These are phyloP conservation scores for Pyrus communis DNA, from an alignment of 306 rosid species.

Conservation along the genomic window DNA sequence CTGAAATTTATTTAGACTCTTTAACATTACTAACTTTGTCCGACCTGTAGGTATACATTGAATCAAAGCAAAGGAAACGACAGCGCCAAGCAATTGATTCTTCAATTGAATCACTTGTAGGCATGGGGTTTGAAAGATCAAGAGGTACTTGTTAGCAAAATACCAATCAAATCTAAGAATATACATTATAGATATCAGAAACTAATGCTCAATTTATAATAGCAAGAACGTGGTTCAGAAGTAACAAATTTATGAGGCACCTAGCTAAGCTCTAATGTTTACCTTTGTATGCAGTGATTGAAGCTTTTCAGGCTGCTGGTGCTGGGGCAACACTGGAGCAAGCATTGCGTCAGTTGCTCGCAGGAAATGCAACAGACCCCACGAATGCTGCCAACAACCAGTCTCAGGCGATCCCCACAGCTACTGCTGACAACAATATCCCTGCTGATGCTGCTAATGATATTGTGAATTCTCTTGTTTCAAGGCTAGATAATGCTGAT, in stretches of 20 bases:
- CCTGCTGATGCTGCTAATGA: conserved; percentile 14
- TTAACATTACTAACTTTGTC: conserved; percentile 7
- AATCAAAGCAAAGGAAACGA: conserved; percentile 64
- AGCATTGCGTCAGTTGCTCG: conserved; percentile 35
- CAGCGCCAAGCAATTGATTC: conserved; percentile 30
- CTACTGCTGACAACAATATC: conserved; percentile 5
- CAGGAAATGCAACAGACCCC: conserved; percentile 19
- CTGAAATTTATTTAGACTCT: neutral
- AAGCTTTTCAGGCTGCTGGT: conserved; percentile 46
- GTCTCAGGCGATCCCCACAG: conserved; percentile 15
- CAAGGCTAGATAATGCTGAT: neutral
- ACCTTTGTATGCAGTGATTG: conserved; percentile 44
- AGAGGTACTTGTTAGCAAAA: conserved; percentile 34
- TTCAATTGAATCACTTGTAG: conserved; percentile 44
- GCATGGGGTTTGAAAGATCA: conserved; percentile 80
- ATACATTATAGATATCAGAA: neutral
- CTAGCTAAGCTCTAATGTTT: conserved; percentile 12
- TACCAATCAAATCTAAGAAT: too few relatives aligned
- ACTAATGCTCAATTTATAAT: neutral
- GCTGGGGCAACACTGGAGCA: conserved; percentile 46
- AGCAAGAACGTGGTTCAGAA: too few relatives aligned
- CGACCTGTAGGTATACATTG: conserved; percentile 47
- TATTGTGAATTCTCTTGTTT: conserved; percentile 22
- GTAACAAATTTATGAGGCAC: neutral
- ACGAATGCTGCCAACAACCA: conserved; percentile 7